A percentile compares a stretch with the other conserved stretches of the same genome.
phyloP scores from a whole-genome alignment of 2,329 filamentous ascomycete genomes.

The Beauveria sp. region DNA sequence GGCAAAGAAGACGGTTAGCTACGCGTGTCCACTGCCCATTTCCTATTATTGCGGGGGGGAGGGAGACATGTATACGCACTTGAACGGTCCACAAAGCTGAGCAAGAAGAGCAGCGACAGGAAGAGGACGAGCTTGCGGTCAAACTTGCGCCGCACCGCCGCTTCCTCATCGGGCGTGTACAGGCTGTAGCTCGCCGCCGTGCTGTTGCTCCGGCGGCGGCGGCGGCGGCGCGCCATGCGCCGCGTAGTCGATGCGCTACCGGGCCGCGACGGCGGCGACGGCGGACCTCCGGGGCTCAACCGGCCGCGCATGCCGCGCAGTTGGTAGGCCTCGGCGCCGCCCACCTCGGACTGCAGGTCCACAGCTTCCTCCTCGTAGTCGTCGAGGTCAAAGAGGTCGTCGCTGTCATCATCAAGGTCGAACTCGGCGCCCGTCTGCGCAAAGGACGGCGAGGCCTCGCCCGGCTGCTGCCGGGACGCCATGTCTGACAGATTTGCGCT shows the following conservation, averaged over 20 bases:
- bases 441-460: constrained; percentile 27
- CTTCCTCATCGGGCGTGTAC: constrained; percentile 63
- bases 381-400: constrained; percentile 15
- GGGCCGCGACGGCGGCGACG: background rate
- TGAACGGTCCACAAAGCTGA: constrained; percentile 79
- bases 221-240: background rate
- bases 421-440: constrained; percentile 32
- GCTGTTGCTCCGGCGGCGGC: constrained; percentile 19
- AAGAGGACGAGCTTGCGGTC: constrained; percentile 74
- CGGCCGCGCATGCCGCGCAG: constrained; percentile 17
- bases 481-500: background rate
- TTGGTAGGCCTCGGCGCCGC: constrained; percentile 26
- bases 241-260: constrained; percentile 11
- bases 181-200: constrained; percentile 31
- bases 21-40: background rate
- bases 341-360: constrained; percentile 23
- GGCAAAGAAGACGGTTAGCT: background rate
- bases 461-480: constrained; percentile 17
- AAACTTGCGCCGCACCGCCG: constrained; percentile 62
- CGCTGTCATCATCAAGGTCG: constrained; percentile 28
- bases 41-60: too few relatives aligned
- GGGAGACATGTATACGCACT: constrained; percentile 42
- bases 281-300: background rate
- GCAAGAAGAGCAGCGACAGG: constrained; percentile 72
- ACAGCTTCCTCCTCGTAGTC: constrained; percentile 15